Evolutionary conservation across 805 yeast species (phyloP).

Genomic region (Saturnispora gosingensis): DNA sequence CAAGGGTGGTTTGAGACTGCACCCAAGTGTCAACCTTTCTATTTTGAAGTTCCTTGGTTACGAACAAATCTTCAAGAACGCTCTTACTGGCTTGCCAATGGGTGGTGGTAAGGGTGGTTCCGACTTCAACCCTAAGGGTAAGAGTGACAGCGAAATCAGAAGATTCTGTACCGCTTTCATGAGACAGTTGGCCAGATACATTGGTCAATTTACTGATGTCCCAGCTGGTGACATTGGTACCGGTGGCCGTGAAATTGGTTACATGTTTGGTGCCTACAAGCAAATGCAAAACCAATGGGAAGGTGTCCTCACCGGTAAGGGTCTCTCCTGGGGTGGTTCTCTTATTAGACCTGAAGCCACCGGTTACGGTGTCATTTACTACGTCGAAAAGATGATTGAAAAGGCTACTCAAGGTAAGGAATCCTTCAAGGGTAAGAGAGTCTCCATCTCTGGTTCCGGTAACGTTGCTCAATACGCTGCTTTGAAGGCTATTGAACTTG

Average conservation of each 20-base stretch:
- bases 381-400: constrained; percentile 95
- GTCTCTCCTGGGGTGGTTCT: constrained; percentile 98
- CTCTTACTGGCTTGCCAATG: constrained; percentile 92
- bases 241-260: constrained; percentile 94
- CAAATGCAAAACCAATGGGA: constrained; percentile 83
- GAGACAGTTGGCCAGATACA: constrained; percentile 92
- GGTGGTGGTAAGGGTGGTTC: constrained; percentile 99
- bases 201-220: constrained; percentile 95
- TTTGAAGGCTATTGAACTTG: constrained; percentile 90
- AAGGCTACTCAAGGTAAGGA: constrained; percentile 85
- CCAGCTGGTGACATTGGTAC: constrained; percentile 99
- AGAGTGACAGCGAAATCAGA: constrained; percentile 88
- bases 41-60: constrained; percentile 94
- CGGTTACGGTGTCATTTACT: constrained; percentile 95
- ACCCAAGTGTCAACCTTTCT: constrained; percentile 92
- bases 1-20: constrained; percentile 98
- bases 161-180: constrained; percentile 93
- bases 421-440: constrained; percentile 85
- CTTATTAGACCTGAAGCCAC: constrained; percentile 99
- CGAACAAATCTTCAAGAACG: constrained; percentile 98
- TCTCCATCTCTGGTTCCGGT: constrained; percentile 96
- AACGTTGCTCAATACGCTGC: constrained; percentile 99
- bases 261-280: constrained; percentile 95
- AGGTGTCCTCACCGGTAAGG: constrained; percentile 98
- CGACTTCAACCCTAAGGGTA: constrained; percentile 95